Evolutionary conservation across 2,329 filamentous ascomycete genomes (phyloP).

Genomic region (Sclerotinia nivalis): DNA sequence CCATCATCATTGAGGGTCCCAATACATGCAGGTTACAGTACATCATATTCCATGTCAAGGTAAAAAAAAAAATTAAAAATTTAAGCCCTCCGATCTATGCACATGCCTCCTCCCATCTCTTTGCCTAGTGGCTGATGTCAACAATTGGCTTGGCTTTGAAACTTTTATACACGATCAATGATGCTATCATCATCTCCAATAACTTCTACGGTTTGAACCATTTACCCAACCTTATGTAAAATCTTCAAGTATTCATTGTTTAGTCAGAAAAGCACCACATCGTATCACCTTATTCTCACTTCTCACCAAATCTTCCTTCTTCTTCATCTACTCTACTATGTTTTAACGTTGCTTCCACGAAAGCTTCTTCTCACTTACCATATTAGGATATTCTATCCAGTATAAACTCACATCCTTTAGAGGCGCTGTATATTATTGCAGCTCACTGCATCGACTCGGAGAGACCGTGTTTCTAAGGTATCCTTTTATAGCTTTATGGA

Average conservation of each 20-base stretch:
- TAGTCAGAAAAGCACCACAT: conserved; percentile 6
- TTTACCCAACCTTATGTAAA: neutral
- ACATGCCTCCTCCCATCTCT: neutral
- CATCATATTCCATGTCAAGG: conserved; percentile 15
- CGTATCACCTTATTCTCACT: neutral
- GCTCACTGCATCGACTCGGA: conserved; percentile 22
- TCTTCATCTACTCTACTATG: neutral
- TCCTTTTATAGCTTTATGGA: neutral
- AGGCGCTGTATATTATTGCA: neutral
- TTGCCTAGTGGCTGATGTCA: conserved; percentile 12
- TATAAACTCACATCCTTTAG: neutral
- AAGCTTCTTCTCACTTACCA: neutral
- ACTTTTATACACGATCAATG: neutral
- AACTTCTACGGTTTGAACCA: neutral
- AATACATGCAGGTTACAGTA: conserved; percentile 16
- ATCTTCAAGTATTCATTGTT: neutral
- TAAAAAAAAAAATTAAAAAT: too few relatives aligned
- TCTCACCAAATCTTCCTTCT: conserved; percentile 2
- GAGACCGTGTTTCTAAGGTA: conserved; percentile 17
- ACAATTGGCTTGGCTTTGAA: conserved; percentile 5
- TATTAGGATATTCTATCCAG: neutral
- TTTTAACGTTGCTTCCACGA: neutral
- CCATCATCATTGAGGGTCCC: neutral
- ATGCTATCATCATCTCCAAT: neutral
- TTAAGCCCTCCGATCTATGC: neutral